These are phyloP conservation scores for Hexamita inflata DNA, from an alignment of 208 protist species.

Conservation along the genomic window DNA sequence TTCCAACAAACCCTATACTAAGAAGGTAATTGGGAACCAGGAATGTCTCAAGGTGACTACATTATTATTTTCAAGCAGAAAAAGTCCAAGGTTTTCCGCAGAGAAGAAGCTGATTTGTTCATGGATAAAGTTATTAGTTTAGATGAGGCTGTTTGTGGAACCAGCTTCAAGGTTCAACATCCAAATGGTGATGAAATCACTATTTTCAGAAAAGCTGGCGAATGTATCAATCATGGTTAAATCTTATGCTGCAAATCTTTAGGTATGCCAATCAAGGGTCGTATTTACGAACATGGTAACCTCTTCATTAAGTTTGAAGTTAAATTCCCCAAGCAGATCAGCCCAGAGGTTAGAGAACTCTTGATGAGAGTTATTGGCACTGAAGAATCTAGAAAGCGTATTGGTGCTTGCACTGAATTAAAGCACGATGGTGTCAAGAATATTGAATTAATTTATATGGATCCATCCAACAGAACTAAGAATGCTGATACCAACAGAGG, in stretches of 20 bases:
- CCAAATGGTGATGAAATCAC: neutral
- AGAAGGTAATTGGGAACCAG: neutral
- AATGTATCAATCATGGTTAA: neutral
- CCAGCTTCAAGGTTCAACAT: neutral
- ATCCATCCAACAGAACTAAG: neutral
- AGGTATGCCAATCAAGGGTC: neutral
- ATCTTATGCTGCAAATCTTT: neutral
- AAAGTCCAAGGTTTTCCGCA: neutral
- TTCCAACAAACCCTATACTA: neutral
- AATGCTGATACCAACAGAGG: neutral
- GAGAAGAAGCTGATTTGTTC: neutral
- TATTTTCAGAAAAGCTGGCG: neutral
- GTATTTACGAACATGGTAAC: neutral
- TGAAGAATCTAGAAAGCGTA: neutral
- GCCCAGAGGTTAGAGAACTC: neutral
- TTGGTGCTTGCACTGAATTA: neutral
- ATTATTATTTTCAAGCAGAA: neutral
- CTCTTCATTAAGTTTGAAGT: neutral
- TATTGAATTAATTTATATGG: neutral
- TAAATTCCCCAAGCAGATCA: neutral
- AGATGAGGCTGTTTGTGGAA: neutral
- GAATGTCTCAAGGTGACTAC: neutral
- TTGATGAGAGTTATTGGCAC: neutral
- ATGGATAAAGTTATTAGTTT: neutral
- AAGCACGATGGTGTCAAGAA: neutral